Evolutionary conservation across 345 rosid species (phyloP).

Genomic region (Populus pruinosa): DNA sequence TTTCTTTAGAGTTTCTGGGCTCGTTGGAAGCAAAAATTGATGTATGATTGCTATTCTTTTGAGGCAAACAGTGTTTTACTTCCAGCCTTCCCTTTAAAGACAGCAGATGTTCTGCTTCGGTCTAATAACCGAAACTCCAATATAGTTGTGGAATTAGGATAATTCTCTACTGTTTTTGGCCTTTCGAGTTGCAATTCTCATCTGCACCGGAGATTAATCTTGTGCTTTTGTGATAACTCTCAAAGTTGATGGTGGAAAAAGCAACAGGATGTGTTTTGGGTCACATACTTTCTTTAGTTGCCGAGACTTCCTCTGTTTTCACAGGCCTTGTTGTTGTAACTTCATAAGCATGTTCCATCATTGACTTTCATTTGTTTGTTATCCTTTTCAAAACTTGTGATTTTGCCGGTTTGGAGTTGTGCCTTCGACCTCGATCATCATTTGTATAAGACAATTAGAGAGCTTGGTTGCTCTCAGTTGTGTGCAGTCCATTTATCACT

Average conservation of each 20-base stretch:
- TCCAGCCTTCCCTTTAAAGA: background rate
- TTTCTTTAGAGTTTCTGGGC: conserved; percentile 5
- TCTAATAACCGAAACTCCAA: background rate
- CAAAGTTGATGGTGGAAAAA: background rate
- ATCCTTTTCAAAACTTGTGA: background rate
- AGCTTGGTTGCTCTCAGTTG: too few relatives aligned
- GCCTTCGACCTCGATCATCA: background rate
- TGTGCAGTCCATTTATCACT: background rate
- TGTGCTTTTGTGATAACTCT: background rate
- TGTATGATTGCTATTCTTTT: background rate
- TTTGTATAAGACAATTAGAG: background rate
- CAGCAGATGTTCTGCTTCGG: background rate
- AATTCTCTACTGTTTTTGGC: background rate
- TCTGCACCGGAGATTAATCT: background rate
- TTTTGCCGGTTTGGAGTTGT: background rate
- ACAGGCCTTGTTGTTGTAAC: background rate
- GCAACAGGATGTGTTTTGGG: background rate
- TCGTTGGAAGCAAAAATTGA: background rate
- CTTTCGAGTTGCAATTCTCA: background rate
- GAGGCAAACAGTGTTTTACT: background rate
- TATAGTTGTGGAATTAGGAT: background rate
- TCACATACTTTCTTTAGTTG: background rate
- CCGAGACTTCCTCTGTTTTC: conserved; percentile 7
- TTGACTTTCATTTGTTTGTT: background rate
- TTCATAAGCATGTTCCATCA: background rate